Evolutionary conservation across 176 grass and related monocot species (phyloP), one percentile per base, ranked within the genome.

Genomic region (Carex scoparia): DNA sequence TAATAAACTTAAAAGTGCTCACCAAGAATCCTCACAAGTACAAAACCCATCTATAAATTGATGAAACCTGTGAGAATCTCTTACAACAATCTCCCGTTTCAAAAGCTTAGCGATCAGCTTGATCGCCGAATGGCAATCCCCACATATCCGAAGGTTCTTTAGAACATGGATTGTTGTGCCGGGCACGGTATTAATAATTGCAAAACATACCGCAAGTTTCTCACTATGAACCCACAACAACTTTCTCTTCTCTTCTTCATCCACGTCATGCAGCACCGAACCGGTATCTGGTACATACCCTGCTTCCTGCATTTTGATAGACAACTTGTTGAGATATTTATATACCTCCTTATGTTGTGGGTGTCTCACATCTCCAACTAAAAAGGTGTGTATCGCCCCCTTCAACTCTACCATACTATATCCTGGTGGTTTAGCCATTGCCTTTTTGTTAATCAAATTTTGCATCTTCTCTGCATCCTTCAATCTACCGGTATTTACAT

Each of bases 161-260:
- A 97, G 91, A 42, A 97, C 82, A 86, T 97, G 89, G 81, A 97
- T 91, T 65, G 84, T 65, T 60, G 92, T 92, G 62, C 92, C 92
- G 0, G 84, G 64, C 35, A 82, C 87, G 57, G 90, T 89, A 82
- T 92, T 94, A 75, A 94, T 91, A 66, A 97, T 81, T 18, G 94
- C 90, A 97, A 97, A 97, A 81, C 92, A 87, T 88, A 97, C 86
- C 48, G 92, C 94, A 69, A 97, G 87, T 80, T 97, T 97, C 88
- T 97, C 94, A 63, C 94, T 94, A 72, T 97, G 94, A 85, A 91
- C 80, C 84, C 87, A 86, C 69, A 97, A 73, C 10, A 89, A 83
- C 58, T 92, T 89, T 53, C 86, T 89, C 84, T 94, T 97, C 81
- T 97, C 94, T 88, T 97, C 94, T 88, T 92, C 90, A 88, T 97